Evolutionary conservation across 2,329 filamentous ascomycete genomes (phyloP).

Genomic region (Clonostachys solani): DNA sequence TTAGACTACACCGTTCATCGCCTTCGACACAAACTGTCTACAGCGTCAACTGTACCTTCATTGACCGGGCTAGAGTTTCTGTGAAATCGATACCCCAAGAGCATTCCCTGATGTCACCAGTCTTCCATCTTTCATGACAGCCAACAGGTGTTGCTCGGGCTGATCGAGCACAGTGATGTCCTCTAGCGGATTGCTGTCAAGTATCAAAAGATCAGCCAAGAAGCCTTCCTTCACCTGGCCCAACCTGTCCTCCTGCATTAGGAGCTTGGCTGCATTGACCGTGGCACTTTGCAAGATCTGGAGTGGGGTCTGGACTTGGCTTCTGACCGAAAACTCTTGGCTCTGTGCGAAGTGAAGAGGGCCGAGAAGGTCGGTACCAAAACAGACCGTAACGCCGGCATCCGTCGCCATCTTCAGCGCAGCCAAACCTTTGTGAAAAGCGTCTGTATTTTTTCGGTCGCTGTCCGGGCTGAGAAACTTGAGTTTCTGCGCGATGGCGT

Average conservation of each 20-base stretch:
- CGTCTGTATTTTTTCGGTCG: constrained; percentile 44
- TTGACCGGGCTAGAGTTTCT: too few species aligned
- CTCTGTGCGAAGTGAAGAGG: constrained; percentile 21
- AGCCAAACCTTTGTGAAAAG: constrained; percentile 38
- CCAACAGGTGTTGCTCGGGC: constrained; percentile 39
- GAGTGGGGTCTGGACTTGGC: constrained; percentile 10
- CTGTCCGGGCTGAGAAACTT: constrained; percentile 36
- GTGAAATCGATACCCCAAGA: too few species aligned
- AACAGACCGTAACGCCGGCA: constrained; percentile 51
- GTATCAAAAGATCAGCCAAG: constrained; percentile 46
- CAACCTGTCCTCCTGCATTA: constrained; percentile 37
- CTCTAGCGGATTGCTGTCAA: constrained; percentile 49
- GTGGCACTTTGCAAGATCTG: constrained; percentile 22
- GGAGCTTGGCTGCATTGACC: constrained; percentile 44
- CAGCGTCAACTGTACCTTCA: too few species aligned
- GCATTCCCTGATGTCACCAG: constrained; percentile 6
- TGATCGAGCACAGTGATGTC: constrained; percentile 45
- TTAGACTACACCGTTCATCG: too few species aligned
- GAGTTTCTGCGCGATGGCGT: constrained; percentile 41
- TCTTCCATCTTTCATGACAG: constrained; percentile 48
- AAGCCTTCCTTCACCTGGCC: constrained; percentile 47
- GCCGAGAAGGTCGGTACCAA: constrained; percentile 36
- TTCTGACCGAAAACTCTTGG: constrained; percentile 22
- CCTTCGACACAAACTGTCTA: too few species aligned
- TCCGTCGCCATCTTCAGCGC: constrained; percentile 42